Evolutionary conservation across 352 stramenopile genomes (phyloP).

Genomic region (Pythium apleroticum): DNA sequence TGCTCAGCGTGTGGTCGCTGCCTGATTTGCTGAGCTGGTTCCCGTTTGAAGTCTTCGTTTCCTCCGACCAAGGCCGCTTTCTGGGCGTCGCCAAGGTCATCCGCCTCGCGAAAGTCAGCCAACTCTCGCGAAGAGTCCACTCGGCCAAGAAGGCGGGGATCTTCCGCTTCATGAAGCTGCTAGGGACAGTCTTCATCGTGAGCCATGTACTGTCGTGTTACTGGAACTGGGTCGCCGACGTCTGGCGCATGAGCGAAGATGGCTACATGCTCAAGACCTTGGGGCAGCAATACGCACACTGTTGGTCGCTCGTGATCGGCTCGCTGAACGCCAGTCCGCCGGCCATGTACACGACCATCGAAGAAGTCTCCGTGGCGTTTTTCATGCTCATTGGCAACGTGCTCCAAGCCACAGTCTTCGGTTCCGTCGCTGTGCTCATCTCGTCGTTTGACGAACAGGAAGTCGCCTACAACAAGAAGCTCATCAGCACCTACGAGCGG

Average conservation of each 20-base stretch:
- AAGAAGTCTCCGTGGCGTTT: conserved; percentile 56
- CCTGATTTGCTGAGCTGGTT: conserved; percentile 73
- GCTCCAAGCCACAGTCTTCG: conserved; percentile 69
- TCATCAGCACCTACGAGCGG: conserved; percentile 63
- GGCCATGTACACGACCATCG: conserved; percentile 46
- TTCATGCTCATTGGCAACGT: conserved; percentile 79
- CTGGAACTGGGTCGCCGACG: conserved; percentile 54
- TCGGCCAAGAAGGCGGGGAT: conserved; percentile 67
- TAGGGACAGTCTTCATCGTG: conserved; percentile 58
- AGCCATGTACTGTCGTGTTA: conserved; percentile 66
- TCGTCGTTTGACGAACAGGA: conserved; percentile 73
- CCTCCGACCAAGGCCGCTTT: conserved; percentile 38
- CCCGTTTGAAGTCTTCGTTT: conserved; percentile 51
- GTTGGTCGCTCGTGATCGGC: conserved; percentile 61
- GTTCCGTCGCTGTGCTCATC: conserved; percentile 63
- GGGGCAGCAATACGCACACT: conserved; percentile 46
- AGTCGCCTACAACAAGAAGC: conserved; percentile 72
- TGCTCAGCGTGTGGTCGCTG: conserved; percentile 55
- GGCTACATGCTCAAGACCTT: conserved; percentile 32
- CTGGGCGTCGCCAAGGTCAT: conserved; percentile 72
- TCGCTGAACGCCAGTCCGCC: conserved; percentile 66
- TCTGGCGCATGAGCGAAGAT: conserved; percentile 42
- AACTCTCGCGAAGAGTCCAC: conserved; percentile 52
- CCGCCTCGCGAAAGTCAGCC: conserved; percentile 62
- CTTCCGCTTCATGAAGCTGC: conserved; percentile 49